Evolutionary conservation across 2,329 filamentous ascomycete species (phyloP), one percentile per base, ranked within the genome.

Genomic region (Scytalidium lignicola): DNA sequence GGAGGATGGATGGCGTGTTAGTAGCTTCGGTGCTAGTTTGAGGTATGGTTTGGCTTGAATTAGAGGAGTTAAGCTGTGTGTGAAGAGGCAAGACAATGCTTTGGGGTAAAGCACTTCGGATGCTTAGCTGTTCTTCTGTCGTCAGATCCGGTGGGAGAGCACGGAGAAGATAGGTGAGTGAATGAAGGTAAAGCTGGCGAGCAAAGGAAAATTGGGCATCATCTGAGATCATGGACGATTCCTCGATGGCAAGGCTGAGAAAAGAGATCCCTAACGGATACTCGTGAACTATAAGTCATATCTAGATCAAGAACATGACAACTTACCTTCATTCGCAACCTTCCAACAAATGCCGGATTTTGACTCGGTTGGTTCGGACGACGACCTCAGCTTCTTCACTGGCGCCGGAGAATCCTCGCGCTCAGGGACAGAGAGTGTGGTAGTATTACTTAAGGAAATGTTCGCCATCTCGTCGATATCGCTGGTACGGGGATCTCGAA

Each of bases 111-210:
- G 80, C 73, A 20, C 69, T 70, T 32, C 72, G 72, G 4, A 85
- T 67, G 43, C 72, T 73, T 20, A 74, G 60, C 23, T 67, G 62
- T 61, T 87, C 84, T 54, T 75, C 73, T 2, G 67, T 65, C 23
- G 74, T 76, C 23, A 87, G 72, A 44, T 84, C 70, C 1, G 65
- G 52, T 0, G 84, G 84, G 0, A 87, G 71, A 7, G 78, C 83
- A 52, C 75, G 75, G n/a, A 87, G 71, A 20, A 87, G 70, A 62
- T 85, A 85, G 2, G 77, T 75, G 3, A 85, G 65, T 50, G 80
- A 76, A 56, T 86, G 79, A 43, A 87, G 66, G 63, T 85, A 87
- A 8, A 84, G 72, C 54, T 80, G 79, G 21, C 83, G 74, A 45
- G 79, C 76, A 56, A 81, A 74, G n/a, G 64, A 59, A 29, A 66